Percentiles rank a stretch among this genome's conserved stretches.
Conservation (phyloP, 768 basidiomycete genomes). For the Mycena floridula region DNA sequence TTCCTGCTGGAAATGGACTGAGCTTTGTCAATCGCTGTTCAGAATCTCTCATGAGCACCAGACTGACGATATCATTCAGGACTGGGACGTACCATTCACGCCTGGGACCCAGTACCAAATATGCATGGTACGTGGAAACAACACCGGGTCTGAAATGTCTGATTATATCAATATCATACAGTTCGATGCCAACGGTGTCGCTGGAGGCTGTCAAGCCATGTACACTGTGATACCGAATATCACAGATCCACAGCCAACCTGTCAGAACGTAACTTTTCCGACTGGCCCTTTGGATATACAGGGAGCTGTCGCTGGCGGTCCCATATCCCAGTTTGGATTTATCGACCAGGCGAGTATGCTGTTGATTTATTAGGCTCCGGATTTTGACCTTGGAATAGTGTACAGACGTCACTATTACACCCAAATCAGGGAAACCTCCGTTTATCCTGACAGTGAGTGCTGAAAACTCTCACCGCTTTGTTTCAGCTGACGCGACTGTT, state of each 20-base stretch:
- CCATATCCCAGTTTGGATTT: constrained; percentile 39
- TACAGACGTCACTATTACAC: constrained; percentile 36
- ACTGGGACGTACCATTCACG: constrained; percentile 43
- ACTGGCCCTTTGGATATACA: constrained; percentile 23
- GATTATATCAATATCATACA: constrained; percentile 9
- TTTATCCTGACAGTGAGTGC: constrained; percentile 38
- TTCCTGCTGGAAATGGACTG: constrained; percentile 30
- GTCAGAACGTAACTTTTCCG: constrained; percentile 34
- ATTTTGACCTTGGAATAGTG: constrained; percentile 27
- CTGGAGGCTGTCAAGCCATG: constrained; percentile 47
- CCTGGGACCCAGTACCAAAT: constrained; percentile 51
- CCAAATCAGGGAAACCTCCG: constrained; percentile 39
- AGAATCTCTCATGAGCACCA: neutral
- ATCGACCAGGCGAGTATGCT: constrained; percentile 32
- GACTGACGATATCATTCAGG: constrained; percentile 19
- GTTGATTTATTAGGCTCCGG: neutral
- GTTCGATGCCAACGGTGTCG: constrained; percentile 39
- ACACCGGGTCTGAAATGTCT: neutral
- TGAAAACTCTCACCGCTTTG: neutral
- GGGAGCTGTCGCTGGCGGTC: constrained; percentile 28
- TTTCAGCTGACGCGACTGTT: neutral
- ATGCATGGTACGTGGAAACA: constrained; percentile 38
- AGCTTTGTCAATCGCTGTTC: constrained; percentile 18
- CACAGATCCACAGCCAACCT: constrained; percentile 25
- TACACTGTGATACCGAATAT: constrained; percentile 43